These are phyloP conservation scores for Truncatella angustata DNA, from an alignment of 2,329 filamentous ascomycete genomes.

Conservation along the genomic window DNA sequence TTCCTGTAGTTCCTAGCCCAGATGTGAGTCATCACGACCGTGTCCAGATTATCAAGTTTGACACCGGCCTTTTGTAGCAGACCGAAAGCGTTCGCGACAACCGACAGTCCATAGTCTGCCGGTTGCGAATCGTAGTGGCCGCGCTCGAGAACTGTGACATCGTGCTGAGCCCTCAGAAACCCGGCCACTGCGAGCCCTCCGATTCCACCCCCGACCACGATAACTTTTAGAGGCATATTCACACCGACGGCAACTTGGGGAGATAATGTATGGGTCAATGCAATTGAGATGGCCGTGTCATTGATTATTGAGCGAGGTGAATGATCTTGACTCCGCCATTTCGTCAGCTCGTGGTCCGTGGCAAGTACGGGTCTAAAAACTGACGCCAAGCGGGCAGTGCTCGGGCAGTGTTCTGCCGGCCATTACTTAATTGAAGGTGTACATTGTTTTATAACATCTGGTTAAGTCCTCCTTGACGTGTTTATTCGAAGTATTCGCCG, in stretches of 20 bases:
- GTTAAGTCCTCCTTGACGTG: no score
- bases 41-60: slow-evolving; percentile 17
- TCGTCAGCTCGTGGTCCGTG: not conserved
- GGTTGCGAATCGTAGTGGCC: slow-evolving; percentile 14
- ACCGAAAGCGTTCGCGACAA: slow-evolving; percentile 20
- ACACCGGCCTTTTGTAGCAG: slow-evolving; percentile 20
- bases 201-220: slow-evolving; percentile 22
- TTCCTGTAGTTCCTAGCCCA: slow-evolving; percentile 16
- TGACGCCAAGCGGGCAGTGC: not conserved
- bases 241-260: not conserved
- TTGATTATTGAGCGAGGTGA: not conserved
- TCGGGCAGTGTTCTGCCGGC: no score
- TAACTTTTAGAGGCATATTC: slow-evolving; percentile 18
- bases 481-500: no score
- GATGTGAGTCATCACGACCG: slow-evolving; percentile 19
- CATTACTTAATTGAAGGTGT: no score
- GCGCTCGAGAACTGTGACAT: slow-evolving; percentile 22
- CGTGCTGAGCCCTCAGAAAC: slow-evolving; percentile 20
- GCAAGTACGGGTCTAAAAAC: not conserved
- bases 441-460: no score
- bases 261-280: not conserved
- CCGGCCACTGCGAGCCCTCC: slow-evolving; percentile 21
- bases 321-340: not conserved
- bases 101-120: slow-evolving; percentile 20
- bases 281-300: not conserved